phyloP scores from a whole-genome alignment of 2,329 filamentous ascomycete genomes.

The Diplodia corticola region DNA sequence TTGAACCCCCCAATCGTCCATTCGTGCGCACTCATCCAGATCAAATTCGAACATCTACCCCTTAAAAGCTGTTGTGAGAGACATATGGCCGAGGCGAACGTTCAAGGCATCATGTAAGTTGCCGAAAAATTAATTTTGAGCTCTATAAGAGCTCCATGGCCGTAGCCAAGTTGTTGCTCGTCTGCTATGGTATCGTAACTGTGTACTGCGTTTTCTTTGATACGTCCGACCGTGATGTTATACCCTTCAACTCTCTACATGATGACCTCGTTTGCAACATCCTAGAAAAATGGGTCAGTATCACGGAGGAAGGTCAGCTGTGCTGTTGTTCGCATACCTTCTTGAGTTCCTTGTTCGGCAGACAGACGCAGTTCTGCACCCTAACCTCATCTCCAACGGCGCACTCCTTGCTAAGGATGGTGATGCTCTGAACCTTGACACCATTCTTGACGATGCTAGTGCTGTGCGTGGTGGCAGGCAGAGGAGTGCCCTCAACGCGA shows the following conservation, averaged over 20 bases:
- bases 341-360: conserved; percentile 98
- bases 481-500: conserved; percentile 92
- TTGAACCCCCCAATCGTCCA: neutral
- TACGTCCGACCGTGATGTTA: neutral
- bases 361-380: conserved; percentile 95
- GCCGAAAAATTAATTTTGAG: conserved; percentile 10
- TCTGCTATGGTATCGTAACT: conserved; percentile 3
- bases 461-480: conserved; percentile 80
- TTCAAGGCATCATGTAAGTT: neutral
- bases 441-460: conserved; percentile 97
- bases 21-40: neutral
- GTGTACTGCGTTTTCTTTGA: neutral
- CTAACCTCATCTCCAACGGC: conserved; percentile 89
- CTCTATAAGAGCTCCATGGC: neutral
- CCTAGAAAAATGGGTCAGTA: conserved; percentile 51
- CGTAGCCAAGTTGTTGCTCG: conserved; percentile 3
- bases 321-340: conserved; percentile 61
- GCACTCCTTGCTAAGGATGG: conserved; percentile 95
- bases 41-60: neutral
- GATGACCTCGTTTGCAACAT: conserved; percentile 83
- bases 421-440: conserved; percentile 97
- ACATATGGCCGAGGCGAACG: neutral
- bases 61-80: neutral
- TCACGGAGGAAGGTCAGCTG: neutral
- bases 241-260: conserved; percentile 65